Percentiles rank a stretch among this genome's conserved stretches.
Evolutionary conservation across 192 early-diverging fungal genomes (phyloP).

Genomic region (Backusella macrospora): DNA sequence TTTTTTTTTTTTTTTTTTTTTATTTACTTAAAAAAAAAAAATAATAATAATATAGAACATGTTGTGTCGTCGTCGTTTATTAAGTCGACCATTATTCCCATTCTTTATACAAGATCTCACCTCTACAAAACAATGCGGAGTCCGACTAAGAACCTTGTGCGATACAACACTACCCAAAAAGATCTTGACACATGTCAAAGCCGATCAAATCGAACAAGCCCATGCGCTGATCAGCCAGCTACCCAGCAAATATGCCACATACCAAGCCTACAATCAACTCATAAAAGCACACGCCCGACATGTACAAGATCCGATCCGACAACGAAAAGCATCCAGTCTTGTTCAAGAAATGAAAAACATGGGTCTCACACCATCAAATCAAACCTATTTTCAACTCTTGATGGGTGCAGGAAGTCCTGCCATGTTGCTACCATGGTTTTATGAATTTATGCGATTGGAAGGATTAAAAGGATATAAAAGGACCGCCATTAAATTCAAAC

Average conservation of each 20-base stretch:
- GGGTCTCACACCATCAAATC: not conserved
- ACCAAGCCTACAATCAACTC: slow-evolving; percentile 4
- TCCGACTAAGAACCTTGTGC: not conserved
- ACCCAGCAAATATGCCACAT: not conserved
- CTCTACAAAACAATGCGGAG: not conserved
- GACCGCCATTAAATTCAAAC: not conserved
- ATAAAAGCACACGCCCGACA: slow-evolving; percentile 5
- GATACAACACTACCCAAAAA: not conserved
- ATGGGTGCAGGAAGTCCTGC: not conserved
- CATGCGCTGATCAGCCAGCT: not conserved
- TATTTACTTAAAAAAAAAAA: no score
- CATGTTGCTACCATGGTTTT: not conserved
- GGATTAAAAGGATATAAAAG: not conserved
- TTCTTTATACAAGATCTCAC: not conserved
- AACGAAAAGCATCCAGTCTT: not conserved
- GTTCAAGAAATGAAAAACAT: not conserved
- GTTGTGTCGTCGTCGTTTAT: not conserved
- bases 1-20: no score
- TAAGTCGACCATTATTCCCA: not conserved
- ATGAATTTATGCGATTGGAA: not conserved
- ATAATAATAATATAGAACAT: not conserved
- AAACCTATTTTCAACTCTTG: slow-evolving; percentile 10
- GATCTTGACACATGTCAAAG: slow-evolving; percentile 9
- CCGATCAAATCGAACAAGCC: not conserved
- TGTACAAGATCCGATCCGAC: not conserved